Evolutionary conservation across 805 yeast genomes (phyloP).

Genomic region (Saturnispora halmiae): DNA sequence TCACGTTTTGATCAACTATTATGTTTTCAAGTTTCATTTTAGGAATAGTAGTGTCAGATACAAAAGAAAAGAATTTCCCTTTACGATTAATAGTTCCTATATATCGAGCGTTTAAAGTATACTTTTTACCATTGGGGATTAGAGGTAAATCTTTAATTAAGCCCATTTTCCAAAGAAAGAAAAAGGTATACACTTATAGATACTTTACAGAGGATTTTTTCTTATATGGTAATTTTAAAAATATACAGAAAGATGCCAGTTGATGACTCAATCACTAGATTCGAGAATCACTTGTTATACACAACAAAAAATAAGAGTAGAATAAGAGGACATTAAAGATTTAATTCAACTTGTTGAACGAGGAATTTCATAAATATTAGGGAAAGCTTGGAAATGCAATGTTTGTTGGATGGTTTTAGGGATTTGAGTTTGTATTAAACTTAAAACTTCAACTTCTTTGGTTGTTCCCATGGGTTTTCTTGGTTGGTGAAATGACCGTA

Average conservation of each 20-base stretch:
- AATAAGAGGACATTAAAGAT: slow-evolving; percentile 1
- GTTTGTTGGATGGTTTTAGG: not conserved
- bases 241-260: slow-evolving; percentile 18
- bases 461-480: slow-evolving; percentile 97
- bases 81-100: not conserved
- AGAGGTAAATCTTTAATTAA: not conserved
- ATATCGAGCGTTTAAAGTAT: not conserved
- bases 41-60: slow-evolving; percentile 1
- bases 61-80: not conserved
- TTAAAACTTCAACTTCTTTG: slow-evolving; percentile 66
- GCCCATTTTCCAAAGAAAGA: not conserved
- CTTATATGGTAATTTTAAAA: not conserved
- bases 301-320: not conserved
- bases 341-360: slow-evolving; percentile 9
- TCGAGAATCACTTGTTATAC: slow-evolving; percentile 7
- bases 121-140: not conserved
- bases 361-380: slow-evolving; percentile 7
- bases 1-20: not conserved
- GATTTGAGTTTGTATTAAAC: slow-evolving; percentile 4
- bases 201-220: too few relatives aligned
- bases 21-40: not conserved
- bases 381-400: not conserved
- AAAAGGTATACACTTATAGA: too few relatives aligned
- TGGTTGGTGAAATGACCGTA: slow-evolving; percentile 99
- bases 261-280: slow-evolving; percentile 18